Conservation (phyloP, 768 basidiomycete genomes). For the Trametes gibbosa region DNA sequence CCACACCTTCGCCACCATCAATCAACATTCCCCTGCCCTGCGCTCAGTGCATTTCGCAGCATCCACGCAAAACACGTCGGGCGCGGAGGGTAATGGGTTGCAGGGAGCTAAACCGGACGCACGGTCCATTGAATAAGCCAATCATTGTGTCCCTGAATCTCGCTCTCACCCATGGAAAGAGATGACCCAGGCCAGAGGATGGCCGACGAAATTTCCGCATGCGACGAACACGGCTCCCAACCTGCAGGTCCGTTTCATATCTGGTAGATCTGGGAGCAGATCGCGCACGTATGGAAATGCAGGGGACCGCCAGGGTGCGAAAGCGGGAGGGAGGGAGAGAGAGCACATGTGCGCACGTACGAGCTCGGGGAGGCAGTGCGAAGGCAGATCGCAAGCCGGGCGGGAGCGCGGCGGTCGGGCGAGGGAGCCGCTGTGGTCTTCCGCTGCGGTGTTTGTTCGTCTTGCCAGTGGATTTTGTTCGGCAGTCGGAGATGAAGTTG, state of each 20-base stretch:
- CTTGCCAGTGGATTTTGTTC: slow-evolving; percentile 6
- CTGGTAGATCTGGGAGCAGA: slow-evolving; percentile 9
- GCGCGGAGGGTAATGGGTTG: background rate
- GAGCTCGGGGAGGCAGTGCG: background rate
- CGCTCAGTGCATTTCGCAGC: background rate
- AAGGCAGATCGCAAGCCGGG: background rate
- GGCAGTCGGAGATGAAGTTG: slow-evolving; percentile 9
- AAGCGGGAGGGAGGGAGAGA: background rate
- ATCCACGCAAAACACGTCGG: background rate
- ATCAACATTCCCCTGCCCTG: slow-evolving; percentile 5
- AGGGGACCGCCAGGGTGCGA: slow-evolving; percentile 14
- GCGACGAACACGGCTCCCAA: slow-evolving; percentile 1
- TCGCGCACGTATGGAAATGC: slow-evolving; percentile 1
- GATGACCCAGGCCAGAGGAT: background rate
- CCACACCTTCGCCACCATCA: background rate
- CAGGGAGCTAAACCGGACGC: background rate
- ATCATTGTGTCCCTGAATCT: slow-evolving; percentile 15
- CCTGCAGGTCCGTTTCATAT: background rate
- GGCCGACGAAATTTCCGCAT: slow-evolving; percentile 4
- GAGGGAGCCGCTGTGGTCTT: background rate
- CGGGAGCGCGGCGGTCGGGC: background rate
- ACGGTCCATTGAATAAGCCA: slow-evolving; percentile 4
- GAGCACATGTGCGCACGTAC: background rate
- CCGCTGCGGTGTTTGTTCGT: background rate
- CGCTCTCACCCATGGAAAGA: slow-evolving; percentile 9